Percentiles rank a stretch among this genome's conserved stretches.
phyloP scores from a whole-genome alignment of 305 asterid species.

The Solanum aculeatissimum region DNA sequence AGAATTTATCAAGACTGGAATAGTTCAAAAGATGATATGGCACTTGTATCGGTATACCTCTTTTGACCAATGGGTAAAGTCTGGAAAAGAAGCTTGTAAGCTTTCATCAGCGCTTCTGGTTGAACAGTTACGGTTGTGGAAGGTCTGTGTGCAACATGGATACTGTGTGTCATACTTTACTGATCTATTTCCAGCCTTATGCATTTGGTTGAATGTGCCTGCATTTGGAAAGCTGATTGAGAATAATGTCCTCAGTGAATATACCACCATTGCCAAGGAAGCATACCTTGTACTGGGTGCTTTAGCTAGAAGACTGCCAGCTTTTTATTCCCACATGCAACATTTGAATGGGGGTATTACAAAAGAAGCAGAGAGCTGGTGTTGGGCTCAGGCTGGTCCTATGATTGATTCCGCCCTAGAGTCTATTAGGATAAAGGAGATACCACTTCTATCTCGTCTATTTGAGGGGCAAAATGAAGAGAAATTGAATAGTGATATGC shows the following conservation, averaged over 20 bases:
- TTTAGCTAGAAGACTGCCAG: constrained; percentile 65
- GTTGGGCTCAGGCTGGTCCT: constrained; percentile 65
- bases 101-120: constrained; percentile 71
- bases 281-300: constrained; percentile 63
- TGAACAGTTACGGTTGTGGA: constrained; percentile 85
- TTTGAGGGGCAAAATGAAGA: constrained; percentile 20
- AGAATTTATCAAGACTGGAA: constrained; percentile 48
- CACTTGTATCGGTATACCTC: constrained; percentile 65
- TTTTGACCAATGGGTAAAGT: constrained; percentile 59
- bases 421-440: constrained; percentile 42
- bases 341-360: constrained; percentile 11
- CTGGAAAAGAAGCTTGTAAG: constrained; percentile 59
- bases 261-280: constrained; percentile 63
- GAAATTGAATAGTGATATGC: constrained; percentile 12
- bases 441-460: constrained; percentile 28
- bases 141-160: constrained; percentile 62
- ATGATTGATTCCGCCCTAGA: constrained; percentile 65
- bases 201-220: constrained; percentile 71
- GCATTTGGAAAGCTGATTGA: constrained; percentile 40
- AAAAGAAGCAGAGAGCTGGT: constrained; percentile 36
- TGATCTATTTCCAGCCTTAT: constrained; percentile 52
- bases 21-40: constrained; percentile 66
- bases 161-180: constrained; percentile 51
- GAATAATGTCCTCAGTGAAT: constrained; percentile 45
- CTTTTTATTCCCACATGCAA: constrained; percentile 35